These are phyloP conservation scores for Fusarium sp. DNA, from an alignment of 2,329 filamentous ascomycete species.

Conservation along the genomic window DNA sequence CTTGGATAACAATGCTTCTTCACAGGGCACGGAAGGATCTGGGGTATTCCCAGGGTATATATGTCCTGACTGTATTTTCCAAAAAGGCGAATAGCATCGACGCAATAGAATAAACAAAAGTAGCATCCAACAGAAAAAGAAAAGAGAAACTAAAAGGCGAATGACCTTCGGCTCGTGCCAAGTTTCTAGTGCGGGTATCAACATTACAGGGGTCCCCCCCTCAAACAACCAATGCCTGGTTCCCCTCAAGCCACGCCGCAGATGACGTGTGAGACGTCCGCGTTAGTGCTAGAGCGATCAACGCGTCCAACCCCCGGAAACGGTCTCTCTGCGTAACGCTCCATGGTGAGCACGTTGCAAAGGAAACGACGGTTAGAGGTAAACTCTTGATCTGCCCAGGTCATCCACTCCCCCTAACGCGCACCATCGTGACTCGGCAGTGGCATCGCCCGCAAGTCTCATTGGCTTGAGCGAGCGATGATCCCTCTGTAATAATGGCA, in stretches of 20 bases:
- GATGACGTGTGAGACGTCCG: conserved; percentile 27
- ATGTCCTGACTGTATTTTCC: not conserved
- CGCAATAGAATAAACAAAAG: not conserved
- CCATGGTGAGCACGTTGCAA: conserved; percentile 2
- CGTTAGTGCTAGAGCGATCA: conserved; percentile 17
- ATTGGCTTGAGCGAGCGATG: conserved; percentile 10
- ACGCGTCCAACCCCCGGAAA: conserved; percentile 3
- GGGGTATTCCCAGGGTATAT: conserved; percentile 14
- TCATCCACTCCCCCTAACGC: conserved; percentile 24
- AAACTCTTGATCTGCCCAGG: conserved; percentile 1
- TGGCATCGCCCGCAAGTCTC: not conserved
- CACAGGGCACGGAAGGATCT: not conserved
- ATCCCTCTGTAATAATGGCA: conserved; percentile 11
- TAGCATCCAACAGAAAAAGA: too few relatives aligned
- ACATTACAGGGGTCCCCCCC: not conserved
- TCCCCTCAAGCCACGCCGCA: conserved; percentile 36
- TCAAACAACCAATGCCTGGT: conserved; percentile 29
- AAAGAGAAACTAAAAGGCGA: not conserved
- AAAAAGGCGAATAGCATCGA: conserved; percentile 7
- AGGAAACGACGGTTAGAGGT: conserved; percentile 4
- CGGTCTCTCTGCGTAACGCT: not conserved
- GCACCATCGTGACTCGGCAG: conserved; percentile 26
- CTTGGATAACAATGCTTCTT: not conserved
- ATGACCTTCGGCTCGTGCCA: conserved; percentile 16
- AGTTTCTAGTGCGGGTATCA: conserved; percentile 10